phyloP scores from a whole-genome alignment of 768 basidiomycete genomes.

The Tricholoma saponaceum region DNA sequence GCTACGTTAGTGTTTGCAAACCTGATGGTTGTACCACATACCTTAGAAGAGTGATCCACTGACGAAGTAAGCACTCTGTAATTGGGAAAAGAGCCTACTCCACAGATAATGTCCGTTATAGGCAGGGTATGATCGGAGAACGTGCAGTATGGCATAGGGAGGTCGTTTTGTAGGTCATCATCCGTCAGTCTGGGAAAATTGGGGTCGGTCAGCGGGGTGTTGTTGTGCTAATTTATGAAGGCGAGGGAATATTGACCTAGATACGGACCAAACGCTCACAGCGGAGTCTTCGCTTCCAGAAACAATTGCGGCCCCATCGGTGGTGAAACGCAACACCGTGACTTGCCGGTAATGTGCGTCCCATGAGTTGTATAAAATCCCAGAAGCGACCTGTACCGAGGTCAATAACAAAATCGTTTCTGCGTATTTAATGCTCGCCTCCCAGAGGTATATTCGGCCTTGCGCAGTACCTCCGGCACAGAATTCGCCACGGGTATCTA shows the following conservation, averaged over 20 bases:
- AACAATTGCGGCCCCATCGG: constrained; percentile 74
- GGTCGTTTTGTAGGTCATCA: constrained; percentile 67
- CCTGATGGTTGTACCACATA: constrained; percentile 22
- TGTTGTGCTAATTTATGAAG: background rate
- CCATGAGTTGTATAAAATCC: constrained; percentile 87
- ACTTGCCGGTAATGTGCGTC: constrained; percentile 95
- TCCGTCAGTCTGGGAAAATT: constrained; percentile 62
- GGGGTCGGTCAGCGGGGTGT: background rate
- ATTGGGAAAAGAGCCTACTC: constrained; percentile 73
- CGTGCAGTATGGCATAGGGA: constrained; percentile 72
- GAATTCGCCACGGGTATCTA: constrained; percentile 68
- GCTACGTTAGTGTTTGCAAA: background rate
- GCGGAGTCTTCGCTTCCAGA: constrained; percentile 91
- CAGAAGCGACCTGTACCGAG: constrained; percentile 74
- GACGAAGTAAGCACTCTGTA: constrained; percentile 79
- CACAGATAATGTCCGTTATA: constrained; percentile 76
- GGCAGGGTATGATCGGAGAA: constrained; percentile 92
- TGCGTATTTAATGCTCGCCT: constrained; percentile 52
- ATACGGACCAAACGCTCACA: constrained; percentile 84
- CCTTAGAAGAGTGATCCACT: constrained; percentile 90
- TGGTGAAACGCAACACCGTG: constrained; percentile 77
- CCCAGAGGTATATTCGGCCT: constrained; percentile 94
- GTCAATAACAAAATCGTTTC: constrained; percentile 3
- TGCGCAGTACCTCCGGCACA: constrained; percentile 87
- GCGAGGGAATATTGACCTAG: constrained; percentile 54